Conservation (phyloP, 495 filamentous ascomycete species). For the Elaphomyces granulatus region DNA sequence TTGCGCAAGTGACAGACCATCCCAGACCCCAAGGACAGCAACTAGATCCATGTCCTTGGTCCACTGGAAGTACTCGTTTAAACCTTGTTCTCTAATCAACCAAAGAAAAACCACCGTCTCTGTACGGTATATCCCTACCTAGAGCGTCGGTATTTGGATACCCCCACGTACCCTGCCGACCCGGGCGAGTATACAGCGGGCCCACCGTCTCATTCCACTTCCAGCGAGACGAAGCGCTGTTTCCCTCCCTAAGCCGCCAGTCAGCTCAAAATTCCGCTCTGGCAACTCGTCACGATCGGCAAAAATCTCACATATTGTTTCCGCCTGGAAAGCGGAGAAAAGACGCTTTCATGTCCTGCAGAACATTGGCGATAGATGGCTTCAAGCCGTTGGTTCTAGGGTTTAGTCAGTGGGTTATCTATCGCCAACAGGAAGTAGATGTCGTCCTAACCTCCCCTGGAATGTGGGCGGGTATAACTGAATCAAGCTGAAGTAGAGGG, state of each 20-base stretch:
- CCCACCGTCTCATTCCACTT: slow-evolving; percentile 58
- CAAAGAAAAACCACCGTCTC: no score
- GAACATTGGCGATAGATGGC: slow-evolving; percentile 40
- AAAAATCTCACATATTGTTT: slow-evolving; percentile 54
- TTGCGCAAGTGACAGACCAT: slow-evolving; percentile 50
- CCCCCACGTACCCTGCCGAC: slow-evolving; percentile 44
- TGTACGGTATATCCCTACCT: no score
- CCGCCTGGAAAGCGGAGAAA: slow-evolving; percentile 54
- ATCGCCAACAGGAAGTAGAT: slow-evolving; percentile 2
- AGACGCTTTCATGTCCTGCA: slow-evolving; percentile 38
- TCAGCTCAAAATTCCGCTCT: no score
- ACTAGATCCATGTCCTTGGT: slow-evolving; percentile 47
- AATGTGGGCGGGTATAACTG: slow-evolving; percentile 54
- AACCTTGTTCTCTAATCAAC: no score
- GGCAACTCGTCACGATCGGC: neutral
- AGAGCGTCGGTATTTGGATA: slow-evolving; percentile 49
- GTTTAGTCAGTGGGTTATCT: no score
- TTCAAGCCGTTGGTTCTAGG: slow-evolving; percentile 46
- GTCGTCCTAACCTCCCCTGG: no score
- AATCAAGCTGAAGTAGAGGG: slow-evolving; percentile 50
- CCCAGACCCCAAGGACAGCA: slow-evolving; percentile 42
- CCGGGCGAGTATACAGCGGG: slow-evolving; percentile 45
- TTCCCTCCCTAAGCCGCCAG: no score
- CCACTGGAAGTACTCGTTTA: slow-evolving; percentile 51
- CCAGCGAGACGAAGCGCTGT: slow-evolving; percentile 39